Conservation (phyloP, 2,329 filamentous ascomycete species). For the Amauroascus verrucosus region DNA sequence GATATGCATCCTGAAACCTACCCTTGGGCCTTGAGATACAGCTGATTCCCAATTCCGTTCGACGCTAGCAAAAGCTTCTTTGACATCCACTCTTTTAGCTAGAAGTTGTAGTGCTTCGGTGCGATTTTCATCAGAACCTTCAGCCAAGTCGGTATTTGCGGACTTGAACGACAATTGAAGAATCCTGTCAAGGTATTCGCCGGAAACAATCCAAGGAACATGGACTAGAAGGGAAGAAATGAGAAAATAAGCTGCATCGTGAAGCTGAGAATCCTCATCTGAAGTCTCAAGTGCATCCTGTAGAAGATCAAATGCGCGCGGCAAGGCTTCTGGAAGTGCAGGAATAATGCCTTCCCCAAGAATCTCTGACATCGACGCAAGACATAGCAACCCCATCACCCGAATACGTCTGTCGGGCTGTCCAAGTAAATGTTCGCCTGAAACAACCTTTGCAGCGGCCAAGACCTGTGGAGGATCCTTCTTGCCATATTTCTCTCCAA, state of each 20-base stretch:
- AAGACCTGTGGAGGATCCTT: constrained; percentile 71
- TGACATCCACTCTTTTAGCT: constrained; percentile 66
- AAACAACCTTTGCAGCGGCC: constrained; percentile 64
- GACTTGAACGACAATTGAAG: constrained; percentile 63
- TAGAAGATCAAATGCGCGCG: constrained; percentile 61
- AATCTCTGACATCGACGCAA: constrained; percentile 82
- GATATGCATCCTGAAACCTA: neutral
- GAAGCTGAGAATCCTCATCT: constrained; percentile 52
- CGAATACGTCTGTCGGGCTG: constrained; percentile 62
- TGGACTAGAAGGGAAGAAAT: constrained; percentile 70
- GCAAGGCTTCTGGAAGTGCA: constrained; percentile 65
- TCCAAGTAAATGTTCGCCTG: constrained; percentile 64
- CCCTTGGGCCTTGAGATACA: constrained; percentile 46
- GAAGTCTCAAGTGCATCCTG: constrained; percentile 49
- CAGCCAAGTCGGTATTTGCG: constrained; percentile 51
- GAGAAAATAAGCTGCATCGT: constrained; percentile 73
- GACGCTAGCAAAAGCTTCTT: constrained; percentile 63
- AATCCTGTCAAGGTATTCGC: constrained; percentile 60
- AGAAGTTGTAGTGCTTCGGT: constrained; percentile 61
- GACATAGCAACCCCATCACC: constrained; percentile 74
- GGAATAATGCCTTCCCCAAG: constrained; percentile 77
- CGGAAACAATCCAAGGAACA: constrained; percentile 80
- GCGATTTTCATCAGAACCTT: constrained; percentile 55
- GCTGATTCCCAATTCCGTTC: constrained; percentile 61
- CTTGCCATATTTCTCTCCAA: constrained; percentile 90